Evolutionary conservation across 2,329 filamentous ascomycete genomes (phyloP).

Genomic region (Penicillium sp.): DNA sequence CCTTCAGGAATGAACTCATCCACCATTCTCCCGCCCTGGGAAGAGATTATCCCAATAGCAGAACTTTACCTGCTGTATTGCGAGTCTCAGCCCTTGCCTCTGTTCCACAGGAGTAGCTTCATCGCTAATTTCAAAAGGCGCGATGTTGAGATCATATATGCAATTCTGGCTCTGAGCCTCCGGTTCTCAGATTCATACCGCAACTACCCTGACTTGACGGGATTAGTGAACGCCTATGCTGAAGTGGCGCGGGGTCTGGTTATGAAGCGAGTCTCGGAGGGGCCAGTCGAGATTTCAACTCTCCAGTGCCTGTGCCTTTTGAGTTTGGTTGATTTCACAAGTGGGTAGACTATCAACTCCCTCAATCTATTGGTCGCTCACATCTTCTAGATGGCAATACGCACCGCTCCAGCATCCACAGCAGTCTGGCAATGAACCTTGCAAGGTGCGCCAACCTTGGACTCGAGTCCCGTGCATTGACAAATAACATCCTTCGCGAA

Average conservation of each 20-base stretch:
- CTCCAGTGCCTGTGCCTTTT: slow-evolving; percentile 44
- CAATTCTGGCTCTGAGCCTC: slow-evolving; percentile 43
- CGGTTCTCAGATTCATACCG: slow-evolving; percentile 41
- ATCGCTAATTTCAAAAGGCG: slow-evolving; percentile 41
- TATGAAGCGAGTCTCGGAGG: slow-evolving; percentile 40
- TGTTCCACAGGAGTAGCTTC: slow-evolving; percentile 48
- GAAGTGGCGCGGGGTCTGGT: slow-evolving; percentile 39
- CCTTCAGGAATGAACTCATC: slow-evolving; percentile 15
- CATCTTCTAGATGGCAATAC: slow-evolving; percentile 44
- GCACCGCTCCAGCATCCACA: slow-evolving; percentile 45
- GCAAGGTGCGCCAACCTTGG: slow-evolving; percentile 47
- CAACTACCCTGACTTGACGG: slow-evolving; percentile 21
- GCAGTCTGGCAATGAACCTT: slow-evolving; percentile 47
- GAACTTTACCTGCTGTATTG: slow-evolving; percentile 50
- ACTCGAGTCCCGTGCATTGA: slow-evolving; percentile 31
- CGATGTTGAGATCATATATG: slow-evolving; percentile 37
- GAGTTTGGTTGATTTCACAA: slow-evolving; percentile 44
- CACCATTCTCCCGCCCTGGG: slow-evolving; percentile 39
- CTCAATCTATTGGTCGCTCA: neutral
- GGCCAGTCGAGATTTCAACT: slow-evolving; percentile 45
- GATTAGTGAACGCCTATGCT: slow-evolving; percentile 37
- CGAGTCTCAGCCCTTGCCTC: slow-evolving; percentile 51
- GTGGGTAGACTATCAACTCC: slow-evolving; percentile 23
- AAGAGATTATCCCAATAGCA: slow-evolving; percentile 40
- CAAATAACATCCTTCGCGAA: slow-evolving; percentile 25